These are phyloP conservation scores for Syzygium oleosum DNA, from an alignment of 345 rosid species.

Conservation along the genomic window DNA sequence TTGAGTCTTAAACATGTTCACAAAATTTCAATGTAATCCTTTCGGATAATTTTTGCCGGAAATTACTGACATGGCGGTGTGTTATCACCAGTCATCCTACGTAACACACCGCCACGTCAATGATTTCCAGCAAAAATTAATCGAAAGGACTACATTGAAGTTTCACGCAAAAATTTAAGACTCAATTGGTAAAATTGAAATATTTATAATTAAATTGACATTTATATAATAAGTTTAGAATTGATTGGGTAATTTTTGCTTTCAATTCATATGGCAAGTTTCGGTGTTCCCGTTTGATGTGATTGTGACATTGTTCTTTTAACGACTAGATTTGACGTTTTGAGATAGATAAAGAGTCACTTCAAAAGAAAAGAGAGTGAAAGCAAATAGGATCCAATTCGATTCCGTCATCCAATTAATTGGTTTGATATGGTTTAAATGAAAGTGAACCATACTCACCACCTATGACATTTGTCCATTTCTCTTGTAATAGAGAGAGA, in stretches of 20 bases:
- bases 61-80: not conserved
- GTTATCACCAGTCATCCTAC: not conserved
- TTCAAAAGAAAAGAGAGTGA: not conserved
- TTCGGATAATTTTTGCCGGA: fast-evolving
- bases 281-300: not conserved
- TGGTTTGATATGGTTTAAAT: not conserved
- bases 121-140: not conserved
- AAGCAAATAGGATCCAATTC: not conserved
- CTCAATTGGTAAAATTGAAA: not conserved
- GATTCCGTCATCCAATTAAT: not conserved
- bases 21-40: not conserved
- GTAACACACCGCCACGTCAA: not conserved
- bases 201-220: not conserved
- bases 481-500: not conserved
- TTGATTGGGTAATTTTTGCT: not conserved
- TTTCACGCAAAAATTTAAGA: not conserved
- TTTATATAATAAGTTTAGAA: not conserved
- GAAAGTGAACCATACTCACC: not conserved
- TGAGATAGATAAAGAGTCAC: not conserved
- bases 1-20: not conserved
- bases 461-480: not conserved
- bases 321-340: not conserved
- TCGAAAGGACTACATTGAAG: not conserved
- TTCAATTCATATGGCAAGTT: not conserved
- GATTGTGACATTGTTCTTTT: not conserved